Evolutionary conservation across 768 basidiomycete genomes (phyloP).

Genomic region (Trichaptum fuscoviolaceum): DNA sequence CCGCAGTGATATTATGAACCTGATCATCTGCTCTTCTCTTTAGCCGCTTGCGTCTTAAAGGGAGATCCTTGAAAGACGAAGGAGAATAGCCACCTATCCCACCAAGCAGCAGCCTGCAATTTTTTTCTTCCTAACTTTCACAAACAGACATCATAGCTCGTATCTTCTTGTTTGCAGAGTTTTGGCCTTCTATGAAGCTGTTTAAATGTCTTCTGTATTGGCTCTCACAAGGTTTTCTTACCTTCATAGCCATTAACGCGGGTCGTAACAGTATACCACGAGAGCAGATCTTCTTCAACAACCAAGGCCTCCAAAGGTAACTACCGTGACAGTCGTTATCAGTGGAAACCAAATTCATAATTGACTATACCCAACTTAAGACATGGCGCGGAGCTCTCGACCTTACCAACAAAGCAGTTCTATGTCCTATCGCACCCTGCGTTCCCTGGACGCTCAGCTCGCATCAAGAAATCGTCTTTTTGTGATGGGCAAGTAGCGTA

Average conservation of each 20-base stretch:
- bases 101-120: no score
- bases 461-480: slow-evolving; percentile 3
- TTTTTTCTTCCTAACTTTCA: no score
- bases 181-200: background rate
- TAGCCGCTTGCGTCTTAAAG: no score
- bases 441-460: background rate
- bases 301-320: background rate
- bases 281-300: background rate
- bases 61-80: no score
- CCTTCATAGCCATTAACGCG: background rate
- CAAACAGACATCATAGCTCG: no score
- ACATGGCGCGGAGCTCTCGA: background rate
- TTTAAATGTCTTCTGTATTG: background rate
- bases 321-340: background rate
- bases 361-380: background rate
- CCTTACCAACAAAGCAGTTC: slow-evolving; percentile 1
- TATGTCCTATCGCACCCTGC: background rate
- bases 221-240: background rate
- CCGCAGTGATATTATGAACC: no score
- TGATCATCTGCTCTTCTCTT: no score
- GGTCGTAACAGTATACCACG: background rate
- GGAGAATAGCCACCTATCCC: no score
- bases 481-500: background rate
- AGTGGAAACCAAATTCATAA: background rate
- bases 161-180: background rate